A percentile compares a stretch with the other conserved stretches of the same genome.
Evolutionary conservation across 768 basidiomycete species (phyloP).

Genomic region (Cystofilobasidium capitatum): DNA sequence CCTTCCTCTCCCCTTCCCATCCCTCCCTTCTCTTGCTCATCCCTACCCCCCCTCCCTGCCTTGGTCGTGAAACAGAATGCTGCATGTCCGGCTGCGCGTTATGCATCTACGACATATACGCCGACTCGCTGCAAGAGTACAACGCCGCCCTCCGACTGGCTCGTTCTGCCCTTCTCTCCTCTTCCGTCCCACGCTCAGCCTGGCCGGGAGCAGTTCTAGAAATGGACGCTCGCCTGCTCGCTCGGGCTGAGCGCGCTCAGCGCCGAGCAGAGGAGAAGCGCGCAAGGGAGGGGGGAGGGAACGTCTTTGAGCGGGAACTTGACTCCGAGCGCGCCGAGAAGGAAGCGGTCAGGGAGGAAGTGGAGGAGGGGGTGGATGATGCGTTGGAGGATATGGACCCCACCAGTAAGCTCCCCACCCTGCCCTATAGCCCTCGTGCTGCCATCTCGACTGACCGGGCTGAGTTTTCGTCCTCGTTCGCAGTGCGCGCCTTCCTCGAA

Average conservation of each 20-base stretch:
- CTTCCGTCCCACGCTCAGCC: conserved; percentile 48
- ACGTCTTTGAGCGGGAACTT: background rate
- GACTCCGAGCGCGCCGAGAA: background rate
- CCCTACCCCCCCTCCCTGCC: background rate
- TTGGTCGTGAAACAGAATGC: conserved; percentile 62
- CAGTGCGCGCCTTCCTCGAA: conserved; percentile 19
- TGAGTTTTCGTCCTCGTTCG: background rate
- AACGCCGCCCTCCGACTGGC: conserved; percentile 49
- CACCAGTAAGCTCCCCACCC: conserved; percentile 53
- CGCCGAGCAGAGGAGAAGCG: conserved; percentile 6
- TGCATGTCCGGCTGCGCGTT: conserved; percentile 91
- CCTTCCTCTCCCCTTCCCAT: background rate
- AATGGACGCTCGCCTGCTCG: conserved; percentile 11
- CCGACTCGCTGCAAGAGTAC: conserved; percentile 60
- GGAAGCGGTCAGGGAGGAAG: conserved; percentile 4
- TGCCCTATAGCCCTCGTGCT: background rate
- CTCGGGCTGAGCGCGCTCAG: background rate
- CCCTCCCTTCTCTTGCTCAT: background rate
- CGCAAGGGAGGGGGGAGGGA: conserved; percentile 5
- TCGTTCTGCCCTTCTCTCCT: conserved; percentile 46
- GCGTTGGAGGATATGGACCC: conserved; percentile 45
- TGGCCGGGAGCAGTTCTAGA: conserved; percentile 57
- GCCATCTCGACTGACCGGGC: background rate
- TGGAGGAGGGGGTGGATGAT: conserved; percentile 28
- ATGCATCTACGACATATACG: conserved; percentile 83